These are phyloP conservation scores for Brassica hybrid DNA, from an alignment of 441 rosid species.

Conservation along the genomic window DNA sequence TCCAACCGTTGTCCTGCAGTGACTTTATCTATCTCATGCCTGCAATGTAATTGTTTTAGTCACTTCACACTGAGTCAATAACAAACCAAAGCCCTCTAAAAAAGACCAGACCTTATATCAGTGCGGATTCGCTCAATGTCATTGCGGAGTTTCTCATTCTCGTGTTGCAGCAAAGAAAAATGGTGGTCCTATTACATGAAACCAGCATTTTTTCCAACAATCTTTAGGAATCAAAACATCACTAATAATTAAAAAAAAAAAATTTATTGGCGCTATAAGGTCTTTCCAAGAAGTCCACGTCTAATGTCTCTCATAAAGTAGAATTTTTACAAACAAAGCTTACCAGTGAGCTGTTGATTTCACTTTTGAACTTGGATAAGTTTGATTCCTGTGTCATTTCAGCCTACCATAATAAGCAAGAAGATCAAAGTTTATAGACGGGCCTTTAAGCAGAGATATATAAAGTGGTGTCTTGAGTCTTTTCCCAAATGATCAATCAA, in stretches of 20 bases:
- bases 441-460: not conserved
- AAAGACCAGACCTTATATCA: constrained; percentile 58
- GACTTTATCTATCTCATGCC: constrained; percentile 70
- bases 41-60: constrained; percentile 27
- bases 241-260: not conserved
- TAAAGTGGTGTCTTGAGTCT: not conserved
- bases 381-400: constrained; percentile 66
- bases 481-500: not conserved
- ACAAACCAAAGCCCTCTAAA: constrained; percentile 1
- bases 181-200: constrained; percentile 52
- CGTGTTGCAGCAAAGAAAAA: constrained; percentile 68
- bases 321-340: not conserved
- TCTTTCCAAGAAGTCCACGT: not conserved
- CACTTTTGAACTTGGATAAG: constrained; percentile 66
- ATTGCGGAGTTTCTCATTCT: constrained; percentile 61
- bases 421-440: not conserved
- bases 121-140: constrained; percentile 65
- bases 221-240: not conserved
- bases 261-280: not conserved
- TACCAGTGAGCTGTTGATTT: constrained; percentile 64
- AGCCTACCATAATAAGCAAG: constrained; percentile 41
- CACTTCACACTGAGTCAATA: constrained; percentile 16
- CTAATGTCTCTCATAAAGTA: not conserved
- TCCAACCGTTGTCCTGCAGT: constrained; percentile 69
- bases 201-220: not conserved